Conservation (phyloP, 352 stramenopile species). For the Globisporangium cylindrosporum region DNA sequence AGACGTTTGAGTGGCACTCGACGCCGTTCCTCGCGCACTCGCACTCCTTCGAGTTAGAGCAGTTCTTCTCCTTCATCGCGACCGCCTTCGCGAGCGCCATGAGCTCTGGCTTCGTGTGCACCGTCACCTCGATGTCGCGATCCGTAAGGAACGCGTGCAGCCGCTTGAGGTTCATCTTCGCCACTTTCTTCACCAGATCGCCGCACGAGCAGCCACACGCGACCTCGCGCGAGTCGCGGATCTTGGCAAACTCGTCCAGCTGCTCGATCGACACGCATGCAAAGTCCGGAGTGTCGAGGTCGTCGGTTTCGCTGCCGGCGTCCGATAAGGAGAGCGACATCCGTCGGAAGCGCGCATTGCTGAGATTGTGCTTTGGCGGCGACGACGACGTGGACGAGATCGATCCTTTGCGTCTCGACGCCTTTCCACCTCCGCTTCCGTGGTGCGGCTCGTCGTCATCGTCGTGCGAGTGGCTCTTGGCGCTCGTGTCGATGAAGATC, state of each 20-base stretch:
- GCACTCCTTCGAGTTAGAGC: slow-evolving; percentile 54
- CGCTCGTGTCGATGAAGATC: slow-evolving; percentile 45
- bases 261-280: slow-evolving; percentile 79
- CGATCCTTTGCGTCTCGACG: slow-evolving; percentile 15
- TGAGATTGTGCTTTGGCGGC: slow-evolving; percentile 15
- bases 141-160: slow-evolving; percentile 65
- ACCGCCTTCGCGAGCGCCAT: slow-evolving; percentile 63
- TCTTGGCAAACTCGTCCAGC: slow-evolving; percentile 78
- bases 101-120: slow-evolving; percentile 61
- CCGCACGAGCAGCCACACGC: slow-evolving; percentile 79
- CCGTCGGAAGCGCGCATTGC: slow-evolving; percentile 15
- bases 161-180: slow-evolving; percentile 85
- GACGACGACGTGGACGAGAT: slow-evolving; percentile 15
- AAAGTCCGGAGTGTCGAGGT: slow-evolving; percentile 46
- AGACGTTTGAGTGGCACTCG: slow-evolving; percentile 72
- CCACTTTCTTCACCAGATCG: slow-evolving; percentile 78
- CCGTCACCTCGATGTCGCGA: slow-evolving; percentile 42
- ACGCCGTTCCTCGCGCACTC: slow-evolving; percentile 77
- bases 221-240: slow-evolving; percentile 75
- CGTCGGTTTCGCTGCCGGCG: slow-evolving; percentile 5
- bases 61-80: slow-evolving; percentile 71
- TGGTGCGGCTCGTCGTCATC: slow-evolving; percentile 17
- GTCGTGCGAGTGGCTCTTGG: slow-evolving; percentile 17
- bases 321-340: slow-evolving; percentile 9
- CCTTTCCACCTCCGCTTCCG: neutral